phyloP scores from a whole-genome alignment of 805 yeast genomes.

The Spathaspora arborariae region DNA sequence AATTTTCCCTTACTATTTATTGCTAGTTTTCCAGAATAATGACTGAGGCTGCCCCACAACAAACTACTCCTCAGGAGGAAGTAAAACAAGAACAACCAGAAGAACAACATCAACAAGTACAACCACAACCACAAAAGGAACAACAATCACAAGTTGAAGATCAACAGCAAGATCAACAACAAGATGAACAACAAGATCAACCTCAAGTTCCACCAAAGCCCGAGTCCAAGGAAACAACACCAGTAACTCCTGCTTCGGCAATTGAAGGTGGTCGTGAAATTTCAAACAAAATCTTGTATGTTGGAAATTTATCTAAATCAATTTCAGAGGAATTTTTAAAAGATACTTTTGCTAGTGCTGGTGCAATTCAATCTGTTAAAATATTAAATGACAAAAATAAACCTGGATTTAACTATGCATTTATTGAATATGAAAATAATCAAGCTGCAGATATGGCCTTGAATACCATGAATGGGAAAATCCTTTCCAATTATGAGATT shows the following conservation, averaged over 20 bases:
- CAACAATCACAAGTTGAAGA: not conserved
- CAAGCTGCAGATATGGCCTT: constrained; percentile 61
- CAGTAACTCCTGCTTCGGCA: constrained; percentile 59
- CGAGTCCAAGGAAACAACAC: not conserved
- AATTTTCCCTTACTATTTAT: not conserved
- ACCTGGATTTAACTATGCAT: constrained; percentile 75
- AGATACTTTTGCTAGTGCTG: constrained; percentile 60
- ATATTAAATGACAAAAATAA: constrained; percentile 72
- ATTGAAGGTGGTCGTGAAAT: constrained; percentile 78
- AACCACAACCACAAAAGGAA: not conserved
- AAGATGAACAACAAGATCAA: not conserved
- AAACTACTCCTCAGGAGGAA: not conserved
- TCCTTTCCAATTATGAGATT: constrained; percentile 52
- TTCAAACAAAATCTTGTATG: constrained; percentile 68
- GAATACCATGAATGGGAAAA: constrained; percentile 54
- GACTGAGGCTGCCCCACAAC: not conserved
- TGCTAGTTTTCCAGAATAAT: not conserved
- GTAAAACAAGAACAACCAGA: not conserved
- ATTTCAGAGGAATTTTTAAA: constrained; percentile 61
- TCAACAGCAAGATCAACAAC: not conserved
- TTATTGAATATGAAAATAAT: constrained; percentile 65
- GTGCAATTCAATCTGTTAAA: constrained; percentile 62
- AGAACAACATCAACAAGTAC: not conserved
- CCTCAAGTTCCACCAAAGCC: not conserved
- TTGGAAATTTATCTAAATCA: constrained; percentile 66